A percentile compares a stretch with the other conserved stretches of the same genome.
Evolutionary conservation across 352 stramenopile species (phyloP).

Genomic region (Plasmopara muralis): DNA sequence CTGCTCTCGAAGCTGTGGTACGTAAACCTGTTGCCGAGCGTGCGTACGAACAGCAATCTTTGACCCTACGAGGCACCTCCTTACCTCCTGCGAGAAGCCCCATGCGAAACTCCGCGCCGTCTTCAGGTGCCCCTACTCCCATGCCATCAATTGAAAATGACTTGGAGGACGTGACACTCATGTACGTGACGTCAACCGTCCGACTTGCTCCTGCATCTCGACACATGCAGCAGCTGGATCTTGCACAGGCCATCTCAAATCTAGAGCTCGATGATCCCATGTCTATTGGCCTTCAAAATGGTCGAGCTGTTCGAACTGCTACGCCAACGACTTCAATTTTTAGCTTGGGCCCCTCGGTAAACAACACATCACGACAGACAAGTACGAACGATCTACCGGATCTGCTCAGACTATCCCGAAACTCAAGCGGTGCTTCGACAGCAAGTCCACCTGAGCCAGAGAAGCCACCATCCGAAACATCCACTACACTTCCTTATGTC

Average conservation of each 20-base stretch:
- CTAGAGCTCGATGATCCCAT: slow-evolving; percentile 81
- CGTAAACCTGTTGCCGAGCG: too few relatives aligned
- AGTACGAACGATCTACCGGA: slow-evolving; percentile 9
- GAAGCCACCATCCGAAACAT: slow-evolving; percentile 52
- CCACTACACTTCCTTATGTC: slow-evolving; percentile 44
- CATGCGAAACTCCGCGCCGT: too few relatives aligned
- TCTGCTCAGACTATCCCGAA: slow-evolving; percentile 38
- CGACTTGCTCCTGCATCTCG: slow-evolving; percentile 38
- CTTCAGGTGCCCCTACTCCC: slow-evolving; percentile 10
- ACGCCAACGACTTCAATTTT: slow-evolving; percentile 46
- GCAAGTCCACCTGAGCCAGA: slow-evolving; percentile 40
- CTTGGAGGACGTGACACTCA: slow-evolving; percentile 9
- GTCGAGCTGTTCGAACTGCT: slow-evolving; percentile 22
- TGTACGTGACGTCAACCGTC: slow-evolving; percentile 33
- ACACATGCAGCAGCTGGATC: slow-evolving; percentile 70
- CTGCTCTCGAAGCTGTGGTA: slow-evolving; percentile 8
- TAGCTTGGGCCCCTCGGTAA: slow-evolving; percentile 45
- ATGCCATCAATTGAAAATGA: slow-evolving; percentile 7
- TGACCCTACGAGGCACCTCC: too few relatives aligned
- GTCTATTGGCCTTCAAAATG: slow-evolving; percentile 42
- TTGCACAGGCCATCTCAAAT: slow-evolving; percentile 75
- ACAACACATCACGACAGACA: slow-evolving; percentile 31
- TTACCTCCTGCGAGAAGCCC: too few relatives aligned
- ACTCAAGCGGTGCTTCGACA: slow-evolving; percentile 38
- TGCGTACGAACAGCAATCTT: too few relatives aligned